These are phyloP conservation scores for Leishmania braziliensis DNA, from an alignment of 208 protist genomes.

Conservation along the genomic window DNA sequence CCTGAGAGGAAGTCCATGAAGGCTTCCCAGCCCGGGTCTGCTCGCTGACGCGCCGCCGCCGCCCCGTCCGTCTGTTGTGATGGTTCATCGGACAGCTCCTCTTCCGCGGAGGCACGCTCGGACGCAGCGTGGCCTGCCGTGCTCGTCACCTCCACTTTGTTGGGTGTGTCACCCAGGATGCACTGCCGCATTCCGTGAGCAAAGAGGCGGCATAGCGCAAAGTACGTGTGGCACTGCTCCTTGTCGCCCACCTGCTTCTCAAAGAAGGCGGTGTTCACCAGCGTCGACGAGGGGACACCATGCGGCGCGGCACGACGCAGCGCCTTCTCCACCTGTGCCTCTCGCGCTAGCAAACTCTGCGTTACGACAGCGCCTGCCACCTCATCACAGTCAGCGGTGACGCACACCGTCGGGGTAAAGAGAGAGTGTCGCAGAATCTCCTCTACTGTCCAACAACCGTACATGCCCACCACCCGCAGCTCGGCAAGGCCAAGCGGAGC, in stretches of 20 bases:
- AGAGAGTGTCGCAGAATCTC: constrained; percentile 38
- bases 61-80: background rate
- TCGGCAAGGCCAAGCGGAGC: constrained; percentile 20
- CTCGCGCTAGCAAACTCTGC: too few relatives aligned
- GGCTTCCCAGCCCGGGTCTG: background rate
- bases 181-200: constrained; percentile 39
- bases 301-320: constrained; percentile 30
- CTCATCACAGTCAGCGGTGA: background rate
- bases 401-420: constrained; percentile 9
- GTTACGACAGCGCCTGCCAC: background rate
- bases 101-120: background rate
- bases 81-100: background rate
- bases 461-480: constrained; percentile 51
- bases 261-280: constrained; percentile 47
- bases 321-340: background rate
- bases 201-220: constrained; percentile 49
- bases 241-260: constrained; percentile 62
- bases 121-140: background rate
- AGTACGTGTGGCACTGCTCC: constrained; percentile 60
- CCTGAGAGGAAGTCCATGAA: background rate
- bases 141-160: background rate
- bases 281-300: constrained; percentile 25
- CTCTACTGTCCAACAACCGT: constrained; percentile 53
- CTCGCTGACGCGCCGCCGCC: background rate
- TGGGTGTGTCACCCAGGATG: constrained; percentile 18